phyloP scores from a whole-genome alignment of 345 rosid species.

The Eucalyptus regnans region DNA sequence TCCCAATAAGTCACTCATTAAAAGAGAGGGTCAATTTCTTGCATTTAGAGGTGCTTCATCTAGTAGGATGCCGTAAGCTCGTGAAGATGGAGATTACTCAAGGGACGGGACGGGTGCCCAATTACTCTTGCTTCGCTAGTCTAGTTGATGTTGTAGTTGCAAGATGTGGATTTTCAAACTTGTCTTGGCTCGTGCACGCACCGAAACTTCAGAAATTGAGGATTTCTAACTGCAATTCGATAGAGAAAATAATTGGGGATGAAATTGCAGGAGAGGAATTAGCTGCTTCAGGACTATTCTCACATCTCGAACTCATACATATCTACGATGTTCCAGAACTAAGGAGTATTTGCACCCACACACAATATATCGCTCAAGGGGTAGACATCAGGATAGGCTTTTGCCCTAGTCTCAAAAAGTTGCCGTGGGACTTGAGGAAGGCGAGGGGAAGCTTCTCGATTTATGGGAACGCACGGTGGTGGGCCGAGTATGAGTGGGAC shows the following conservation, averaged over 20 bases:
- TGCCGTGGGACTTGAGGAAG: not conserved
- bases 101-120: accelerated
- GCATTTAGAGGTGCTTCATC: not conserved
- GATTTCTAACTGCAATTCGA: accelerated
- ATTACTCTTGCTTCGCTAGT: not conserved
- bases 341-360: not conserved
- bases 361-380: accelerated
- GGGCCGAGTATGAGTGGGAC: not conserved
- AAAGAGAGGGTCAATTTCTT: accelerated
- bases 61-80: accelerated
- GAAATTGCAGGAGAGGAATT: not conserved
- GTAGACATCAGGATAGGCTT: accelerated
- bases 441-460: not conserved
- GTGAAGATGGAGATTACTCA: not conserved
- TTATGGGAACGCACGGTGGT: accelerated
- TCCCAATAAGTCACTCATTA: no score
- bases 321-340: accelerated
- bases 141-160: no score
- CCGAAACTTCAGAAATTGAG: not conserved
- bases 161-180: not conserved
- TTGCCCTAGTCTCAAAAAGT: not conserved
- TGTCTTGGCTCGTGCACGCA: accelerated
- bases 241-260: not conserved
- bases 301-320: accelerated
- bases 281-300: no score